Evolutionary conservation across 148 eudicot genomes (phyloP).

Genomic region (Arbutus unedo): DNA sequence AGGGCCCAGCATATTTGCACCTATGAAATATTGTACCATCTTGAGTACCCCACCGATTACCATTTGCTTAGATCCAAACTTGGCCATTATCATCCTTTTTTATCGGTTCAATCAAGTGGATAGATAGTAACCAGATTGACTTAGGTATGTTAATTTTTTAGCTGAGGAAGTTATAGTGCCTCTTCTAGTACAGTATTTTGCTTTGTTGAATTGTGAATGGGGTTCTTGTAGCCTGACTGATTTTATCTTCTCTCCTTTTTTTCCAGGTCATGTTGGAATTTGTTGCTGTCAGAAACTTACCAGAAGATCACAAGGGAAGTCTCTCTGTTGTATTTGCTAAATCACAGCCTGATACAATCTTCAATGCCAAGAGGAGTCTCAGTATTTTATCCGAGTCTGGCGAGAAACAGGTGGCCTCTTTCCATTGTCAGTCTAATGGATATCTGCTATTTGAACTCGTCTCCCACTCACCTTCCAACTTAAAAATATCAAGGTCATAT

Average conservation of each 20-base stretch:
- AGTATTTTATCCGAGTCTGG: conserved; percentile 58
- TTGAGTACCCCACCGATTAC: background rate
- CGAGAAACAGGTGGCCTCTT: conserved; percentile 76
- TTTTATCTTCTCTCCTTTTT: background rate
- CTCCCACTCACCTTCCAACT: conserved; percentile 36
- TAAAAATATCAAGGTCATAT: conserved; percentile 39
- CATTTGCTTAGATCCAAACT: background rate
- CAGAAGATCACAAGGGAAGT: conserved; percentile 57
- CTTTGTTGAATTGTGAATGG: background rate
- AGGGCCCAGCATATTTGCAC: background rate
- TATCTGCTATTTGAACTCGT: conserved; percentile 58
- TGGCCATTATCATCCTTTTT: background rate
- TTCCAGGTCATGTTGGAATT: conserved; percentile 79
- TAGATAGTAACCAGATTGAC: background rate
- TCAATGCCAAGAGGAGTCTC: conserved; percentile 54
- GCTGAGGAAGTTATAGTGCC: background rate
- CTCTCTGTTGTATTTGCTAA: conserved; percentile 65
- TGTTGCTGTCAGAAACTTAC: conserved; percentile 66
- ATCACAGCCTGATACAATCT: conserved; percentile 72
- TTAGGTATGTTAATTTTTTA: background rate
- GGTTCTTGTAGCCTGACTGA: background rate
- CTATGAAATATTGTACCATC: background rate
- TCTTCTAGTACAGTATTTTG: background rate
- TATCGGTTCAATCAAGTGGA: background rate
- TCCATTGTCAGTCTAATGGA: conserved; percentile 81